Evolutionary conservation across 768 basidiomycete genomes (phyloP).

Genomic region (Agaricus blazei): DNA sequence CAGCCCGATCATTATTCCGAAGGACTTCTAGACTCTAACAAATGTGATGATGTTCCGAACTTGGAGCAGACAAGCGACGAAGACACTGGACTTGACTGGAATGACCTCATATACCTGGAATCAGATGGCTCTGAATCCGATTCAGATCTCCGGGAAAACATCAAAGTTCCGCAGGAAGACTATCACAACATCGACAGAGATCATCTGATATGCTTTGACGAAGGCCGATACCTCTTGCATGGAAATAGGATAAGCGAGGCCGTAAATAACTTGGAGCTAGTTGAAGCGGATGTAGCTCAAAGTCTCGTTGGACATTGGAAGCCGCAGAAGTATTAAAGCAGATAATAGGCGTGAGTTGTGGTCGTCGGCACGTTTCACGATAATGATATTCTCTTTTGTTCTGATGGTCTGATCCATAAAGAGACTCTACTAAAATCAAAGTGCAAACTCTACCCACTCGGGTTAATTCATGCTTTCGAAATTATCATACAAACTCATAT

Average conservation of each 20-base stretch:
- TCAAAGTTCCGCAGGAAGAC: background rate
- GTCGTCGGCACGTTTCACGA: background rate
- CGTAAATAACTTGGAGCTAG: constrained; percentile 25
- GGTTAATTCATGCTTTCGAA: background rate
- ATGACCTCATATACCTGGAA: background rate
- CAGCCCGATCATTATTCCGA: background rate
- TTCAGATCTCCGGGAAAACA: background rate
- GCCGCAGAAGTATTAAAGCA: constrained; percentile 45
- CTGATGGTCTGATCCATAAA: too few species aligned
- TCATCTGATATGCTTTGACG: constrained; percentile 3
- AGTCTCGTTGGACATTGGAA: constrained; percentile 59
- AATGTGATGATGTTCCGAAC: background rate
- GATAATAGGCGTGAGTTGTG: background rate
- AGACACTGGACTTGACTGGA: background rate
- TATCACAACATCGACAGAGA: constrained; percentile 2
- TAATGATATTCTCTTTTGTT: too few species aligned
- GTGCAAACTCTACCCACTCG: too few species aligned
- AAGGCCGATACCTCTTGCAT: constrained; percentile 1
- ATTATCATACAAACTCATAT: too few species aligned
- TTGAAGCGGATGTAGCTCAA: constrained; percentile 60
- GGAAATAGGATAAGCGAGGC: background rate
- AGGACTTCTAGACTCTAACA: background rate
- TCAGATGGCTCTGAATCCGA: background rate
- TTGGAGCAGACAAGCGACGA: background rate
- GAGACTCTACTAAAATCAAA: too few species aligned